Evolutionary conservation across 2,329 filamentous ascomycete genomes (phyloP).

Genomic region (Fusarium albosuccineum): DNA sequence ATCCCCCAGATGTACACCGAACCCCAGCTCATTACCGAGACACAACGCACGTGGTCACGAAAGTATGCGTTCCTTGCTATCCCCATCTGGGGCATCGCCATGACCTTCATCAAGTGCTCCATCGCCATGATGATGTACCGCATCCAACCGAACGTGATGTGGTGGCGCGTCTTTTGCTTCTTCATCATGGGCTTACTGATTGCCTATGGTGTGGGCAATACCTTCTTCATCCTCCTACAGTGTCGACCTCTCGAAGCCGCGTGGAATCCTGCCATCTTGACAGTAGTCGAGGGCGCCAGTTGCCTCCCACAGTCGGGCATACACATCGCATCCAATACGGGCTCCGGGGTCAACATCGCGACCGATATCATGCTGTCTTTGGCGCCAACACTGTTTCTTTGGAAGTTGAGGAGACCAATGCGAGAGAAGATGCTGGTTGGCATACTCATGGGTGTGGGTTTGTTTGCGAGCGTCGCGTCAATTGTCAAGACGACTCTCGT

Average conservation of each 20-base stretch:
- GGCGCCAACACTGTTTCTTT: background rate
- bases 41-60: background rate
- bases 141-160: slow-evolving; percentile 15
- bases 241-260: background rate
- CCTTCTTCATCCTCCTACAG: slow-evolving; percentile 3
- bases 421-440: background rate
- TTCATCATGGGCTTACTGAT: background rate
- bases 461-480: slow-evolving; percentile 1
- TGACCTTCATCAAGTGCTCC: slow-evolving; percentile 30
- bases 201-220: background rate
- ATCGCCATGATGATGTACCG: slow-evolving; percentile 31
- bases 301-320: background rate
- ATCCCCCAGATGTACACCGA: background rate
- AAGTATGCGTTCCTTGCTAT: background rate
- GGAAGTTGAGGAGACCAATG: background rate
- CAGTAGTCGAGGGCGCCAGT: background rate
- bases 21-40: background rate
- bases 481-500: slow-evolving; percentile 9
- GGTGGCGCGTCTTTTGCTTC: background rate
- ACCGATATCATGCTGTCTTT: slow-evolving; percentile 3
- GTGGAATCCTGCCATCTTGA: background rate
- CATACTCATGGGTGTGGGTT: background rate
- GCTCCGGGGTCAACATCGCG: background rate
- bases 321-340: background rate
- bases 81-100: slow-evolving; percentile 21